Evolutionary conservation across 768 basidiomycete genomes (phyloP).

Genomic region (Leucosporidium scottii): DNA sequence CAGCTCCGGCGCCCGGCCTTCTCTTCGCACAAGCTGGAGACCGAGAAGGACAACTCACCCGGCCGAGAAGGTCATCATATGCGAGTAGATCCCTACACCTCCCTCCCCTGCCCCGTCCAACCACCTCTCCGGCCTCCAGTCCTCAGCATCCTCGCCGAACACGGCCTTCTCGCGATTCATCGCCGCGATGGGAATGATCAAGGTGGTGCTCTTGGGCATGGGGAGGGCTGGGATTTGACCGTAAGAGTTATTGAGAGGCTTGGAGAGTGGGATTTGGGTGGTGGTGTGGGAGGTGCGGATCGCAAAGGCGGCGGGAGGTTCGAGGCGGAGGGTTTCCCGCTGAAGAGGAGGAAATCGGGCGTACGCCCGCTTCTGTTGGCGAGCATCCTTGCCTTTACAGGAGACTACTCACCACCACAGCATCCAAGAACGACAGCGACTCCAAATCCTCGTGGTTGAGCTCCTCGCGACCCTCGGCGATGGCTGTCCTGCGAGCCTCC

Average conservation of each 20-base stretch:
- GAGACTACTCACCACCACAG: conserved; percentile 8
- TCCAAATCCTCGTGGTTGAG: background rate
- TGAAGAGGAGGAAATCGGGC: background rate
- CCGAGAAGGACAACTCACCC: background rate
- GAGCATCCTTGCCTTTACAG: too few species aligned
- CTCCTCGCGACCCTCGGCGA: background rate
- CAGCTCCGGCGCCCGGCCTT: background rate
- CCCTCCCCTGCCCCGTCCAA: conserved; percentile 32
- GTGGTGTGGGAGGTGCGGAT: too few species aligned
- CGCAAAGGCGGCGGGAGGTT: conserved; percentile 57
- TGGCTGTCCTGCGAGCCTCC: background rate
- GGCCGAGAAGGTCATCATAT: conserved; percentile 37
- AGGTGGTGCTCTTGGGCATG: conserved; percentile 50
- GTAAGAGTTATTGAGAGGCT: conserved; percentile 2
- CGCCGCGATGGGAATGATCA: conserved; percentile 56
- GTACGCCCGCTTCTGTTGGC: too few species aligned
- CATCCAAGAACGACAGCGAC: conserved; percentile 10
- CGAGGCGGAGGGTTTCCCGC: conserved; percentile 64
- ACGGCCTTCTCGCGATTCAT: conserved; percentile 53
- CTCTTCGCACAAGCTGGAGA: background rate
- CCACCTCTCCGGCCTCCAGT: conserved; percentile 60
- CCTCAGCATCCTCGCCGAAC: conserved; percentile 62
- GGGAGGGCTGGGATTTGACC: conserved; percentile 38
- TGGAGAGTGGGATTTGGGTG: conserved; percentile 52
- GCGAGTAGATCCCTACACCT: conserved; percentile 49